Evolutionary conservation across 306 rosid genomes (phyloP), one percentile per base, ranked within the genome.

Genomic region (Hylodesmum podocarpum): DNA sequence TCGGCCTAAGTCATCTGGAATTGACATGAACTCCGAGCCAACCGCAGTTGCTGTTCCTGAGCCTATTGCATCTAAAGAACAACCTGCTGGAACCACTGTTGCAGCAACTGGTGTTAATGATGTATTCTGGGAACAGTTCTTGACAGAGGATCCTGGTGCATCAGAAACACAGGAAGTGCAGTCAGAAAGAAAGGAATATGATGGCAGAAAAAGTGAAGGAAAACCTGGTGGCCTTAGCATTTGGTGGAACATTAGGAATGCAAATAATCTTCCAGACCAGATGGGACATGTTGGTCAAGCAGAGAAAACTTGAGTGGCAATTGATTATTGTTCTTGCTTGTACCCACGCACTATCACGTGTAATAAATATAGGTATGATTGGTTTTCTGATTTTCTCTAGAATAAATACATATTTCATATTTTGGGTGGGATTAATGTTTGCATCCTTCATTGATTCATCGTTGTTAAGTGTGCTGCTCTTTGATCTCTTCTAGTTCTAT

Each of bases 111-210:
- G 98, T 71, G 92, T 83, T 49, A 95, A 92, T 87, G 98, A 95
- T 76, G 79, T 89, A 28, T 95, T 95, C 67, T 95, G 98, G 98
- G 93, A 95, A 75, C 97, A 92, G 76, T 95, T 95, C 84, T 95
- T 95, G 87, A 92, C 97, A 9, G 98, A 95, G 84, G 88, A 92
- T 89, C 97, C 98, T 12, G 97, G 97, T 69, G 87, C 97, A 34
- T 70, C 90, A 3, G 95, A 89, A 54, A 73, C 96, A n/a, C 95
- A 82, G 47, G 96, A 91, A 82, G 93, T 75, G 62, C 97, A 75
- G 83, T 83, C 88, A 19, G 90, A 89, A 72, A 83, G 84, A 86
- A 92, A 83, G 82, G 92, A 86, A 78, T 58, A 62, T 36, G 85
- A 83, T 79, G 80, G 75, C 69, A 64, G 78, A 75, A 87, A 67